Evolutionary conservation across 2,329 filamentous ascomycete genomes (phyloP).

Genomic region (Cladosporium velox): DNA sequence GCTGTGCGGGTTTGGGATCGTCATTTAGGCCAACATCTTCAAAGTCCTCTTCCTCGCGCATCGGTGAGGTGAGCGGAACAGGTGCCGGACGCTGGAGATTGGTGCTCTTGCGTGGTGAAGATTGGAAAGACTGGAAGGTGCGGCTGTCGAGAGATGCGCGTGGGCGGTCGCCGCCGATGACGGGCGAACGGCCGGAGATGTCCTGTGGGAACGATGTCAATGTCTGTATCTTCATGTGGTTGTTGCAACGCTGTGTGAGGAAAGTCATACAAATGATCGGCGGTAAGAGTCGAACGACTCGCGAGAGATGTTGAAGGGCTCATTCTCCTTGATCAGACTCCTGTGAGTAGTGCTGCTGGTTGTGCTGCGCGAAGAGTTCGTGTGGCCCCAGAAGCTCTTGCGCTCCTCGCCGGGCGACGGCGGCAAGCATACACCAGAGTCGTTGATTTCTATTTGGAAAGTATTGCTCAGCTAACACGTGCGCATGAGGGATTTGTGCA

Average conservation of each 20-base stretch:
- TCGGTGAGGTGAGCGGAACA: conserved; percentile 26
- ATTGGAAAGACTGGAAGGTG: conserved; percentile 36
- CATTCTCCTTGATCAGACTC: conserved; percentile 75
- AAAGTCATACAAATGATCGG: conserved; percentile 82
- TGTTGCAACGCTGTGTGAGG: neutral
- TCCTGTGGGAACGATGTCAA: conserved; percentile 60
- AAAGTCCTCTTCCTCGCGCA: conserved; percentile 67
- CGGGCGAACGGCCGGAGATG: conserved; percentile 82
- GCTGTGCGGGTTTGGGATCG: conserved; percentile 59
- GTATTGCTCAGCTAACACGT: conserved; percentile 6
- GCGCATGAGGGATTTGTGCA: conserved; percentile 33
- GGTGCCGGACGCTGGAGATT: conserved; percentile 37
- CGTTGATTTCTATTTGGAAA: conserved; percentile 76
- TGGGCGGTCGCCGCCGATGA: conserved; percentile 59
- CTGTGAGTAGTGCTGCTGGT: conserved; percentile 58
- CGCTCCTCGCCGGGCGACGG: conserved; percentile 91
- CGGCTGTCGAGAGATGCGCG: conserved; percentile 80
- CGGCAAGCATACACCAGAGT: conserved; percentile 92
- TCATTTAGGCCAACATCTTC: conserved; percentile 85
- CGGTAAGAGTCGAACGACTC: conserved; percentile 98
- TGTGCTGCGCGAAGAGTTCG: conserved; percentile 53
- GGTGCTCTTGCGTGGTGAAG: conserved; percentile 44
- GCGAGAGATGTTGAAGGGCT: conserved; percentile 91
- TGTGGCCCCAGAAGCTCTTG: conserved; percentile 71
- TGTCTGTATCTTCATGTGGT: neutral